Evolutionary conservation across 306 rosid species (phyloP), one percentile per base, ranked within the genome.

Genomic region (Medicago ruthenica): DNA sequence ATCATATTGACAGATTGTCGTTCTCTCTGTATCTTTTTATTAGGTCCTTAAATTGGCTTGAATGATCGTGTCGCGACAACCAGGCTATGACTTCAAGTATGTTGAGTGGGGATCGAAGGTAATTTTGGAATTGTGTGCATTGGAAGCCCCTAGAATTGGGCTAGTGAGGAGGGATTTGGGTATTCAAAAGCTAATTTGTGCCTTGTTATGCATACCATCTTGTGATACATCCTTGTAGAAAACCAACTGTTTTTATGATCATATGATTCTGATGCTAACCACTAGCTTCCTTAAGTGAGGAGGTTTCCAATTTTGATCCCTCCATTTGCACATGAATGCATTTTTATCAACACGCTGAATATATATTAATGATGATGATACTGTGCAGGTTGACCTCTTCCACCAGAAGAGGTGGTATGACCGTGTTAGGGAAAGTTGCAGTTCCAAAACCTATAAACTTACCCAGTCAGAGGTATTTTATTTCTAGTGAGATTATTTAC

Each of bases 381-480:
- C 61, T 86, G 73, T 75, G 83, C 88, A 95, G 99, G 82, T 87
- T 89, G 93, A 80, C 82, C 70, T 83, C 98, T 80, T 89, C 95
- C 86, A 86, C 94, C 86, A 87, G 89, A 86, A 91, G 97, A 84
- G 88, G 97, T 77, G 88, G 91, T 81, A 88, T 92, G 98, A 96
- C 92, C 58, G 96, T 92, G 73, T 83, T 92, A 75, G 99, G 99
- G 84, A 96, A 89, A 85, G 97, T 95, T 74, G 89, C 89, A 8
- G 97, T 88, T 79, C 99, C 99, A 71, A 96, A 89, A 78, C 99
- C 99, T 70, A 80, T 92, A 57, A 96, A 96, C 86, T 86, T 96
- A 60, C 99, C 99, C 21, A 96, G 99, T 89, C 97, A 92, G 83
- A 96, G 89, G 99, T 96, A 88, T 77, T 42, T 87, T 50, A 22